A percentile compares a stretch with the other conserved stretches of the same genome.
These are phyloP conservation scores for Macaranga tanarius DNA, from an alignment of 441 rosid species.

Conservation along the genomic window DNA sequence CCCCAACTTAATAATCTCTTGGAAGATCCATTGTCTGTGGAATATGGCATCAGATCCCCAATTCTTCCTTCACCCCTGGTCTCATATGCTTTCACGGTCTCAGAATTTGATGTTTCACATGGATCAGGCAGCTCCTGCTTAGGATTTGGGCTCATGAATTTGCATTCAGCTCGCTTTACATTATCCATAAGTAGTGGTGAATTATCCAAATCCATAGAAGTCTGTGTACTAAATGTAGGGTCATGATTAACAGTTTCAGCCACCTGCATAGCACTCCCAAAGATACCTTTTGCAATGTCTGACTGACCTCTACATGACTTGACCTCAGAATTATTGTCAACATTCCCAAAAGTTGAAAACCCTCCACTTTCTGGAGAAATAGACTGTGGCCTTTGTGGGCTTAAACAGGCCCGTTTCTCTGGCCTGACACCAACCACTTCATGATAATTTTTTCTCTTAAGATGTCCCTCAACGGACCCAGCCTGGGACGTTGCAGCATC, in stretches of 20 bases:
- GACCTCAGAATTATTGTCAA: conserved; percentile 22
- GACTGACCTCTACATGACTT: conserved; percentile 32
- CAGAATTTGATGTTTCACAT: conserved; percentile 39
- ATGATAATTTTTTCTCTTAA: conserved; percentile 55
- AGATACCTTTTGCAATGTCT: conserved; percentile 24
- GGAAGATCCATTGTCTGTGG: conserved; percentile 29
- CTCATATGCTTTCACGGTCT: conserved; percentile 24
- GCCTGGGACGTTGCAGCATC: conserved; percentile 37
- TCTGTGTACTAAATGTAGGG: conserved; percentile 15
- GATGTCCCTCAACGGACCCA: conserved; percentile 51
- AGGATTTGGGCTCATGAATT: conserved; percentile 24
- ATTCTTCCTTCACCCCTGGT: conserved; percentile 25
- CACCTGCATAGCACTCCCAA: conserved; percentile 6
- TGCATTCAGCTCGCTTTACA: conserved; percentile 7
- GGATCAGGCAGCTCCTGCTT: conserved; percentile 27
- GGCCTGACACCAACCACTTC: conserved; percentile 43
- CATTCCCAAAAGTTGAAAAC: conserved; percentile 20
- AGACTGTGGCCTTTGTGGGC: conserved; percentile 46
- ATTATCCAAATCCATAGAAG: conserved; percentile 31
- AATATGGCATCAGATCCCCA: conserved; percentile 33
- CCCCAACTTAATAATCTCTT: conserved; percentile 28
- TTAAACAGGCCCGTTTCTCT: conserved; percentile 52
- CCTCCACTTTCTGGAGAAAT: conserved; percentile 52
- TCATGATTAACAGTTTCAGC: conserved; percentile 29
- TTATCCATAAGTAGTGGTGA: conserved; percentile 30